These are phyloP conservation scores for Penicillium cinerascens DNA, from an alignment of 495 filamentous ascomycete species.

Conservation along the genomic window DNA sequence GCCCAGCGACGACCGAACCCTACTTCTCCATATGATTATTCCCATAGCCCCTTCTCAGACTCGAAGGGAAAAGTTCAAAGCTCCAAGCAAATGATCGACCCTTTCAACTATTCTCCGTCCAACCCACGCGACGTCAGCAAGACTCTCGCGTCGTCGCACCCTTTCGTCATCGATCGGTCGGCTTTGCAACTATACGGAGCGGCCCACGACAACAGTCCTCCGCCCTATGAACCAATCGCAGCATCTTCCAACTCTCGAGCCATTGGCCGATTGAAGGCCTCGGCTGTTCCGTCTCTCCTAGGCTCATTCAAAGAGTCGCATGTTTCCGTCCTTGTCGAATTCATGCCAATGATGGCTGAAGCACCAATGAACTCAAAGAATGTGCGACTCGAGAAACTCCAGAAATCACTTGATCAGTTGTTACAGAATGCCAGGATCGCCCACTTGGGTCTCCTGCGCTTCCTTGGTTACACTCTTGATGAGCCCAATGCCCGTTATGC, in stretches of 20 bases:
- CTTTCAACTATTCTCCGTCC: constrained; percentile 16
- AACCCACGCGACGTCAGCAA: constrained; percentile 21
- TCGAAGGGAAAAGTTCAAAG: constrained; percentile 32
- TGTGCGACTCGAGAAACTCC: constrained; percentile 37
- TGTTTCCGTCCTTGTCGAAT: constrained; percentile 44
- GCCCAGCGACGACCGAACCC: constrained; percentile 27
- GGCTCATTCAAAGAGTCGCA: constrained; percentile 36
- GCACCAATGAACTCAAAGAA: constrained; percentile 26
- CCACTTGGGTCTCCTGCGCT: constrained; percentile 60
- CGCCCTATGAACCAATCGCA: constrained; percentile 45
- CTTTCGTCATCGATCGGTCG: constrained; percentile 42
- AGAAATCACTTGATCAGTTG: constrained; percentile 43
- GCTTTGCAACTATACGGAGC: constrained; percentile 42
- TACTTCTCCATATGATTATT: constrained; percentile 26
- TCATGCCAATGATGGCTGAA: constrained; percentile 43
- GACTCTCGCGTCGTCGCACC: constrained; percentile 19
- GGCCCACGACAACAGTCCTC: constrained; percentile 42
- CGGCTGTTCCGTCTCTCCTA: constrained; percentile 34
- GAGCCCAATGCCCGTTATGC: constrained; percentile 72
- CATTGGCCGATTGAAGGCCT: constrained; percentile 42
- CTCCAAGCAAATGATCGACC: constrained; percentile 20
- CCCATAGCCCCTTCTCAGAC: constrained; percentile 27
- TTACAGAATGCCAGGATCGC: constrained; percentile 53
- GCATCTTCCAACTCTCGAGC: constrained; percentile 46
- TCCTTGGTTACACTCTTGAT: constrained; percentile 85